Base-by-base conservation (phyloP, 2,329 filamentous ascomycete genomes). In the Ceratocystis variospora region DNA sequence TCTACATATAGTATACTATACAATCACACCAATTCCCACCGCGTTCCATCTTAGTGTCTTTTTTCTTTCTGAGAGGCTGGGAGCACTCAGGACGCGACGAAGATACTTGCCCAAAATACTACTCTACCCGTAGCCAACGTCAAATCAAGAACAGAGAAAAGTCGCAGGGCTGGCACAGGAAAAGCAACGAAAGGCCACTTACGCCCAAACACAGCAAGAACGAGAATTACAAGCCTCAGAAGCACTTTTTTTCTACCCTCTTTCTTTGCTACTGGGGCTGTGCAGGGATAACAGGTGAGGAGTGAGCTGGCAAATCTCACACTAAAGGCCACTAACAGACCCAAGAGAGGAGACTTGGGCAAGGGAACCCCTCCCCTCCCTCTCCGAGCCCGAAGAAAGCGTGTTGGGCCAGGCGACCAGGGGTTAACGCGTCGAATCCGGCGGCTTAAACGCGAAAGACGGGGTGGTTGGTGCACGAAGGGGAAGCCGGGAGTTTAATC, bases 401-500 rank as follows among this genome's bases (percentile, higher is more conserved):
- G 31, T n/a, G 28, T 31, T 37, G 28, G 10, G 28, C 25, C 31
- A 31, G 55, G 28, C n/a, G 48, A 25, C n/a, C 48, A 53, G n/a
- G 48, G 48, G 28, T 5, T 59, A 15, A 59, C 55, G 55, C 55
- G 55, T 33, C 55, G 55, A 59, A 25, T 53, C 12, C 25, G 48
- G 10, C 48, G 8, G 17, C 25, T 31, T n/a, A 37, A 31, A 59
- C 55, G 55, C 25, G 55, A 59, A 22, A 19, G 53, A 33, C 53
- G 55, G 55, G 55, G 55, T 59, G 55, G 55, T 37, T 59, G 55
- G 55, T 59, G 55, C 55, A 53, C 10, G 10, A 57, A 59, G 55
- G 55, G 15, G 55, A 59, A 37, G 28, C 55, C 55, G 55, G 31
- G 28, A 33, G 55, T 53, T 25, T 53, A 59, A 37, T 8, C 4